Evolutionary conservation across 225 moss, liverwort and hornwort species (phyloP).

Genomic region (Pseudoscleropodium purum): DNA sequence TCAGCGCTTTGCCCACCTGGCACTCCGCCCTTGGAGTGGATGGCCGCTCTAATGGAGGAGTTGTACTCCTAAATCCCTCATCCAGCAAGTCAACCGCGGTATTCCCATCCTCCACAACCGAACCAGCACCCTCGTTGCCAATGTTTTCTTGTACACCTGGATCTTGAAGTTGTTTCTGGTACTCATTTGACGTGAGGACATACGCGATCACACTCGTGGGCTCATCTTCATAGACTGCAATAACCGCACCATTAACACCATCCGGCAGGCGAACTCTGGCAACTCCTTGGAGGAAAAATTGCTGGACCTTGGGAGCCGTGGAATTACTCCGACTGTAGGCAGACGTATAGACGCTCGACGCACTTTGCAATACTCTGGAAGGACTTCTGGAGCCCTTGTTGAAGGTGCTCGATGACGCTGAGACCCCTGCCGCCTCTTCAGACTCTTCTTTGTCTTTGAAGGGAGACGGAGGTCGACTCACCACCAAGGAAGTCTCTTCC

Average conservation of each 20-base stretch:
- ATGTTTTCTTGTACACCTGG: slow-evolving; percentile 7
- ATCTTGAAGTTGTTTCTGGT: slow-evolving; percentile 25
- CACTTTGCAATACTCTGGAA: slow-evolving; percentile 32
- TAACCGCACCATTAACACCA: slow-evolving; percentile 20
- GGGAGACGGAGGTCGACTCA: slow-evolving; percentile 54
- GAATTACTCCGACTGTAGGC: slow-evolving; percentile 20
- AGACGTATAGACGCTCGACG: slow-evolving; percentile 10
- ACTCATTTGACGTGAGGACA: slow-evolving; percentile 33
- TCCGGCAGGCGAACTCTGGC: slow-evolving; percentile 50
- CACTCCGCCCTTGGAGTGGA: slow-evolving; percentile 9
- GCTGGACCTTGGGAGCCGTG: slow-evolving; percentile 21
- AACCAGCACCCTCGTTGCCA: neutral
- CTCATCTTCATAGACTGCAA: slow-evolving; percentile 52
- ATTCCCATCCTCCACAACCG: slow-evolving; percentile 1
- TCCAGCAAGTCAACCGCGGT: neutral
- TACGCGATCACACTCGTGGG: slow-evolving; percentile 59
- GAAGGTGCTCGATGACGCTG: slow-evolving; percentile 4
- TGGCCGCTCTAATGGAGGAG: slow-evolving; percentile 34
- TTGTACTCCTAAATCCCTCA: slow-evolving; percentile 20
- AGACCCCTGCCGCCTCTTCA: slow-evolving; percentile 9
- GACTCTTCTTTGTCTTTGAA: slow-evolving; percentile 30
- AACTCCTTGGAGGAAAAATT: slow-evolving; percentile 46
- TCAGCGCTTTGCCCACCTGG: slow-evolving; percentile 18
- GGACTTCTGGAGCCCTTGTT: slow-evolving; percentile 41
- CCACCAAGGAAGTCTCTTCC: slow-evolving; percentile 6